Conservation (phyloP, 2,329 filamentous ascomycete species). For the Fusarium sp. region DNA sequence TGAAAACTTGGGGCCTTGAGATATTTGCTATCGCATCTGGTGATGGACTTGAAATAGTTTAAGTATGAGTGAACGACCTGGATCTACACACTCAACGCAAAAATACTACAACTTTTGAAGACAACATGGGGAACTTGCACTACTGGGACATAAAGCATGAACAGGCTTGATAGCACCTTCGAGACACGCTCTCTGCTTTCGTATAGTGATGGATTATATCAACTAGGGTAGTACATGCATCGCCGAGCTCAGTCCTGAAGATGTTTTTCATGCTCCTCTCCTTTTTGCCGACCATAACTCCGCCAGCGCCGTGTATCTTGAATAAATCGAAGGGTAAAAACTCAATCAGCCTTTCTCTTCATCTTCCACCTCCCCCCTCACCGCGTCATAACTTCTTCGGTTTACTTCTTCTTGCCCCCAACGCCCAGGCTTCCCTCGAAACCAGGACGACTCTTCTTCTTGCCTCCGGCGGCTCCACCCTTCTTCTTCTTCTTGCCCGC, state of each 20-base stretch:
- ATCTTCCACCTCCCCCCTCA: constrained; percentile 1
- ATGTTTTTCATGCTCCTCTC: constrained; percentile 17
- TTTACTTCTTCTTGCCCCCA: constrained; percentile 61
- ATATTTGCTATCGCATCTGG: neutral
- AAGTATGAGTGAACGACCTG: neutral
- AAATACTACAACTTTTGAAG: neutral
- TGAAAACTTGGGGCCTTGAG: neutral
- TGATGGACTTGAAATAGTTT: neutral
- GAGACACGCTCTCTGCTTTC: constrained; percentile 19
- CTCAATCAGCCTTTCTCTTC: constrained; percentile 23
- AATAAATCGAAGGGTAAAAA: constrained; percentile 30
- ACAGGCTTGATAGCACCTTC: neutral
- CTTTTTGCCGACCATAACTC: constrained; percentile 39
- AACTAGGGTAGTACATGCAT: constrained; percentile 6
- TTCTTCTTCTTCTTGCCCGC: constrained; percentile 68
- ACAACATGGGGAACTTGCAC: neutral
- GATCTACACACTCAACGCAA: neutral
- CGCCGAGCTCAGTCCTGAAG: constrained; percentile 1
- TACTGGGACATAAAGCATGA: neutral
- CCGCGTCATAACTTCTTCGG: neutral
- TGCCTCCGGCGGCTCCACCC: constrained; percentile 42
- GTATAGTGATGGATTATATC: constrained; percentile 23
- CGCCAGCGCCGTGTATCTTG: constrained; percentile 39
- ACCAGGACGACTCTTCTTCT: constrained; percentile 67
- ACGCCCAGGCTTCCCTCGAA: constrained; percentile 76